Evolutionary conservation across 2,329 filamentous ascomycete genomes (phyloP), one percentile per base, ranked within the genome.

Genomic region (Emmonsiellopsis sp.): DNA sequence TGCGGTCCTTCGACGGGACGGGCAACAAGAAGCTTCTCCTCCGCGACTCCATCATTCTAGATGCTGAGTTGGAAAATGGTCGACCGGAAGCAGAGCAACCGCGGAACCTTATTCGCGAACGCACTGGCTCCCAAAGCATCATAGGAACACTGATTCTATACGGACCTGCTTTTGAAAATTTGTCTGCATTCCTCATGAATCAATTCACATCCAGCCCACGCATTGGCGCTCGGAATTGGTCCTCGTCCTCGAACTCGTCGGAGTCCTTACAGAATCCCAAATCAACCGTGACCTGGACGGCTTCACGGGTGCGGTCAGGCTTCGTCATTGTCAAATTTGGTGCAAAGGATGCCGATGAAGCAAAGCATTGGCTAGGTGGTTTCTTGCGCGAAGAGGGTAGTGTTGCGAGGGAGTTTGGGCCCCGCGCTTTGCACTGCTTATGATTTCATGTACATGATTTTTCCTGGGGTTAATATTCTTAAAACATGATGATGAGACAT

Each of bases 271-370:
- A 41, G 45, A 31, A 42, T 87, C 93, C 67, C 77, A 71, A 56
- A 65, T n/a, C 16, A 70, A 8, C 80, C 13, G 69, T 95, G 3
- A 74, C 92, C 3, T 95, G 90, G 89, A 91, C 89, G 30, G 88
- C 86, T 9, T 87, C 90, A 11, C 80, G 79, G 31, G 83, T 93
- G 35, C 79, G 90, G 52, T 69, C 65, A n/a, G 86, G 89, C 2
- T 95, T 92, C 63, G 85, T 92, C 3, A 78, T 96, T 30, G 86
- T 97, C 61, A 97, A 97, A 69, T 94, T 97, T 67, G 89, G 88
- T 1, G 88, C 91, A 1, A 79, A 77, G 52, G 85, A 85, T 44
- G 85, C 95, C 20, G 90, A 97, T 67, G 86, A 85, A 26, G 90
- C 85, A 3, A 82, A 87, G 59, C 73, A 80, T 46, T 97, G 91